Evolutionary conservation across 192 early-diverging fungal genomes (phyloP), one percentile per base, ranked within the genome.

Genomic region (Rhizoclosmatium sp.): DNA sequence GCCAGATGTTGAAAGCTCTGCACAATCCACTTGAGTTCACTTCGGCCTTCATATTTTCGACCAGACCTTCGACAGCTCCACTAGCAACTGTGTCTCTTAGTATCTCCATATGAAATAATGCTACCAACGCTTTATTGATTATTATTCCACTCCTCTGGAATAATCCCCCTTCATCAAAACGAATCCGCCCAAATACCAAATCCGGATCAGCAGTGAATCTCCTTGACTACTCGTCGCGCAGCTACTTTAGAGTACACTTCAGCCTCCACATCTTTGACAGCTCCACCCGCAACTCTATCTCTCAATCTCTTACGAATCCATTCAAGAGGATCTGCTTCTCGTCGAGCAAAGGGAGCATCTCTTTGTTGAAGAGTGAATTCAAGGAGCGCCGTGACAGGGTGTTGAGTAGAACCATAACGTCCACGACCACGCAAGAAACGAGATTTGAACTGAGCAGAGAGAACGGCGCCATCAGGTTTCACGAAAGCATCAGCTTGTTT

Each of bases 371-470:
- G 80, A 12, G 80, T 82, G 5, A 85, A n/a, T 61, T 86, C 81
- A n/a, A 86, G 59, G 23, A 80, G 58, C n/a, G 79, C 69, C 1
- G 82, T 59, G 49, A 72, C 61, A 4, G 76, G 56, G 65, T 88
- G 85, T 39, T 84, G 85, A 3, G 87, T 86, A n/a, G 87, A 67
- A 3, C 87, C 87, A 62, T 86, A 88, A 19, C 87, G 81, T 9
- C 85, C 87, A 10, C 87, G 79, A 21, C 87, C 87, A 14, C 74
- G 68, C 41, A 88, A 23, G 73, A 75, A 88, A 58, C 66, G 77
- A 41, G 78, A 76, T 9, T 47, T 64, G 23, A 88, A 74, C 41
- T 81, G 60, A 23, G 65, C 56, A 4, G 73, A 79, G 7, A 86
- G 71, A 41, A 85, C 67, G 19, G 81, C 84, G 7, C 61, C 76